These are phyloP conservation scores for Fraxinus cuspidata DNA, from an alignment of 257 asterid genomes.

Conservation along the genomic window DNA sequence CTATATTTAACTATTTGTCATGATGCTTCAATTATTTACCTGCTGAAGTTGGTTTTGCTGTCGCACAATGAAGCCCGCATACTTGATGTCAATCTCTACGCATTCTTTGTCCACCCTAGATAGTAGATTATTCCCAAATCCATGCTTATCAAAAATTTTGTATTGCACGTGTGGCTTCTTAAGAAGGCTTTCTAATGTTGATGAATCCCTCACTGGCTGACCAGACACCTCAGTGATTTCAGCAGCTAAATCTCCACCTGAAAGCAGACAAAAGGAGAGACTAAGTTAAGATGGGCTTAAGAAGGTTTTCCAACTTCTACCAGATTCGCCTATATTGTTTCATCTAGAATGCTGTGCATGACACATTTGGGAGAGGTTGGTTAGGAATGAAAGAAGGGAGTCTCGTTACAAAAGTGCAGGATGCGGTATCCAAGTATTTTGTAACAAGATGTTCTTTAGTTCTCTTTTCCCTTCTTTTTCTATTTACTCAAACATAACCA, in stretches of 20 bases:
- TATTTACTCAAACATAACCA: background rate
- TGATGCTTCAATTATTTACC: slow-evolving; percentile 43
- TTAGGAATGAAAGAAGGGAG: background rate
- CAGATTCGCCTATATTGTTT: background rate
- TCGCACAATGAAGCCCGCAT: slow-evolving; percentile 91
- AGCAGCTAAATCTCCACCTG: slow-evolving; percentile 85
- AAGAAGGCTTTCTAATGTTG: slow-evolving; percentile 86
- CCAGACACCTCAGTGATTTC: slow-evolving; percentile 66
- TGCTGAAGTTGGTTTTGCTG: slow-evolving; percentile 89
- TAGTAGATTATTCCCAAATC: slow-evolving; percentile 73
- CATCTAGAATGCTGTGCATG: slow-evolving; percentile 3
- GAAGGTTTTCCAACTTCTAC: background rate
- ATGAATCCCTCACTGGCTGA: slow-evolving; percentile 84
- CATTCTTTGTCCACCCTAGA: slow-evolving; percentile 84
- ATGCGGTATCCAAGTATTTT: background rate
- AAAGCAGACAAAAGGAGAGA: slow-evolving; percentile 6
- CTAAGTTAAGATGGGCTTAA: background rate
- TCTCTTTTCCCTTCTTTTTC: background rate
- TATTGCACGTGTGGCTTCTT: slow-evolving; percentile 93
- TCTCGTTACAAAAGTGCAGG: background rate
- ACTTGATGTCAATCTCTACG: slow-evolving; percentile 89
- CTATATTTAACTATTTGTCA: background rate
- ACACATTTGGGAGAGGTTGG: background rate
- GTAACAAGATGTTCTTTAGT: background rate
- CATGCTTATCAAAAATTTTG: slow-evolving; percentile 80